Conservation (phyloP, 768 basidiomycete genomes). For the Leccinum variicolor region DNA sequence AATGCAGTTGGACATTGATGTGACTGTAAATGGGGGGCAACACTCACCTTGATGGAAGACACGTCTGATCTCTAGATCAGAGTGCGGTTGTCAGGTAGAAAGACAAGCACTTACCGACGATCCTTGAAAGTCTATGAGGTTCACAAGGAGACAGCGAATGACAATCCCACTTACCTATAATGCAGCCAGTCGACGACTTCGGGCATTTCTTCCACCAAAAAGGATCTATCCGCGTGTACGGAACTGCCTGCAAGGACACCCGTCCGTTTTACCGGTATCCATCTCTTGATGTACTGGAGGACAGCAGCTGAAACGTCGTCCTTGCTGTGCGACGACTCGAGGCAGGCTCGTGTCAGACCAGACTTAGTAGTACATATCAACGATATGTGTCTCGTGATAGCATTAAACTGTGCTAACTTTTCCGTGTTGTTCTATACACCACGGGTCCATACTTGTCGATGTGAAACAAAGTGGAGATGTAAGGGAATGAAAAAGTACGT, state of each 20-base stretch:
- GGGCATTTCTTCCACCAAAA: slow-evolving; percentile 78
- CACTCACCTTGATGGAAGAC: slow-evolving; percentile 70
- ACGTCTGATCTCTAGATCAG: slow-evolving; percentile 51
- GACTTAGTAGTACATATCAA: slow-evolving; percentile 43
- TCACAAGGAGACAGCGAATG: neutral
- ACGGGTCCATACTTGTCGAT: slow-evolving; percentile 70
- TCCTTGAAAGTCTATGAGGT: slow-evolving; percentile 36
- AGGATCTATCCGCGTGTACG: slow-evolving; percentile 76
- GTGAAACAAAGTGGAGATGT: neutral
- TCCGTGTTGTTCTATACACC: slow-evolving; percentile 84
- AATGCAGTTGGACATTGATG: neutral
- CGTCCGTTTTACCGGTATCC: slow-evolving; percentile 64
- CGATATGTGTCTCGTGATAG: neutral
- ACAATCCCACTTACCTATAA: slow-evolving; percentile 52
- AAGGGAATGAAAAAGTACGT: slow-evolving; percentile 18
- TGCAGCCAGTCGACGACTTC: slow-evolving; percentile 75
- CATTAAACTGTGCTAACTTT: slow-evolving; percentile 40
- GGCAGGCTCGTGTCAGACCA: slow-evolving; percentile 77
- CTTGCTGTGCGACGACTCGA: slow-evolving; percentile 63
- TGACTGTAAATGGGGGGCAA: neutral
- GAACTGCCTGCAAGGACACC: slow-evolving; percentile 86
- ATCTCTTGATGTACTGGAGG: slow-evolving; percentile 75
- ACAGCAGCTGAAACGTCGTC: slow-evolving; percentile 60
- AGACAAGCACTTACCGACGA: slow-evolving; percentile 55
- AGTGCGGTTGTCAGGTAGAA: neutral